A percentile compares a stretch with the other conserved stretches of the same genome.
Evolutionary conservation across 164 flowering plant genomes (phyloP).

Genomic region (Stephania cephalantha): DNA sequence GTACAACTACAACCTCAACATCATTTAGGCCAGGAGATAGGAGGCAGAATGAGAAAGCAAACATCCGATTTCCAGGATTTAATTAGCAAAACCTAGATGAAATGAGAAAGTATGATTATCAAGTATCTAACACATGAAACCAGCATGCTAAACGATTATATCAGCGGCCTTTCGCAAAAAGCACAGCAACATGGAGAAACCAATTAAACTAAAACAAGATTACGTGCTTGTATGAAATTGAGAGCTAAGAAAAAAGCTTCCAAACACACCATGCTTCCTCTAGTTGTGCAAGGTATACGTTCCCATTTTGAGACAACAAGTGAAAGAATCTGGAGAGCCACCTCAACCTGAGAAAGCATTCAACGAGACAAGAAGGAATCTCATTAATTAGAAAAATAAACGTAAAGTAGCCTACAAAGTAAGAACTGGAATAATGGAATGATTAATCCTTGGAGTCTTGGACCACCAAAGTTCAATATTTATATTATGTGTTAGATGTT

Average conservation of each 20-base stretch:
- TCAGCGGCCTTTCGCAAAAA: not conserved
- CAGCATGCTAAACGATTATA: not conserved
- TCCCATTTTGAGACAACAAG: constrained; percentile 39
- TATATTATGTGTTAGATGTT: not conserved
- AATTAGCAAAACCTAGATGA: not conserved
- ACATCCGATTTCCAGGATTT: not conserved
- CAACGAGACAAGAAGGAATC: constrained; percentile 3
- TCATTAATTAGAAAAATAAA: not conserved
- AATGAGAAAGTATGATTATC: not conserved
- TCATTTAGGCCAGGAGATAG: not conserved
- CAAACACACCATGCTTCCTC: constrained; percentile 56
- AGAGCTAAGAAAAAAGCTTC: not conserved
- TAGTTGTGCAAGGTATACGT: constrained; percentile 51
- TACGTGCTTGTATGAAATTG: not conserved
- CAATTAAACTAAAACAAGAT: not conserved
- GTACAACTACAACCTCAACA: not conserved
- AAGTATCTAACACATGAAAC: not conserved
- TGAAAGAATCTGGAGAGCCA: constrained; percentile 40
- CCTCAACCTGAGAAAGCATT: constrained; percentile 41
- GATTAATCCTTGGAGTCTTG: not conserved
- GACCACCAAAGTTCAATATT: not conserved
- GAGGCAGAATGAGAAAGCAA: not conserved
- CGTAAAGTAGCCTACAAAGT: not conserved
- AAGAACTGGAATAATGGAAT: not conserved
- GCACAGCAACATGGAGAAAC: not conserved